Evolutionary conservation across 1,284 basidiomycete genomes (phyloP), one percentile per base, ranked within the genome.

Genomic region (Cutaneotrichosporon spelunceum): DNA sequence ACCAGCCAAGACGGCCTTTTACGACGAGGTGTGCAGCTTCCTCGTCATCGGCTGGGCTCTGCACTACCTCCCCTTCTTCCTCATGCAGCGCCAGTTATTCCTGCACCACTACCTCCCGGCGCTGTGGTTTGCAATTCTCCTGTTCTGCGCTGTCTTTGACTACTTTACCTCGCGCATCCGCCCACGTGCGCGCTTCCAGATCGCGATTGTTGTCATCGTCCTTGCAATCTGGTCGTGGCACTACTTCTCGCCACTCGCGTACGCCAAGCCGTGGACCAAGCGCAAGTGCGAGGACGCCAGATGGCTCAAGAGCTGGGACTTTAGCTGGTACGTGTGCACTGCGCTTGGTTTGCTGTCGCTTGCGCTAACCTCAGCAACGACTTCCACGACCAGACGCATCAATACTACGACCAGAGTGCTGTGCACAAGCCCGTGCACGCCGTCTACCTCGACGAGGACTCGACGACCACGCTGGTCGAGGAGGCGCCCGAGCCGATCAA

Each of bases 81-180:
- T 96, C 68, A 98, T 98, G 95, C 81, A 85, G 55, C 90, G 95
- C 26, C 95, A 99, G 75, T 86, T 98, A 50, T 98, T 98, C 85
- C 78, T 98, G 29, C 94, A 98, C 76, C 94, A 98, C 80, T 97
- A 98, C 77, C 88, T 97, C 77, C 94, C 94, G 0, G 92, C 95
- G 0, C 83, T 99, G 16, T 99, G 96, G 79, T 98, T 94, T 74
- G 87, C 91, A 23, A 87, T 98, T 68, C 84, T 99, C 10, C 81
- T 93, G 27, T 83, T 84, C 30, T 89, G 88, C 57, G 83, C 83
- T 2, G 83, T 90, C 1, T 97, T 98, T 71, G 96, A 99, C 77
- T 84, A 93, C 47, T 77, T 86, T 39, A 97, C 93, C 0, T 88
- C 88, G 30, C 84, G 84, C 1, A 80, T 98, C 10, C 84, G 88